Evolutionary conservation across 805 yeast genomes (phyloP), one percentile per base, ranked within the genome.

Genomic region (Komagataella ulmi): DNA sequence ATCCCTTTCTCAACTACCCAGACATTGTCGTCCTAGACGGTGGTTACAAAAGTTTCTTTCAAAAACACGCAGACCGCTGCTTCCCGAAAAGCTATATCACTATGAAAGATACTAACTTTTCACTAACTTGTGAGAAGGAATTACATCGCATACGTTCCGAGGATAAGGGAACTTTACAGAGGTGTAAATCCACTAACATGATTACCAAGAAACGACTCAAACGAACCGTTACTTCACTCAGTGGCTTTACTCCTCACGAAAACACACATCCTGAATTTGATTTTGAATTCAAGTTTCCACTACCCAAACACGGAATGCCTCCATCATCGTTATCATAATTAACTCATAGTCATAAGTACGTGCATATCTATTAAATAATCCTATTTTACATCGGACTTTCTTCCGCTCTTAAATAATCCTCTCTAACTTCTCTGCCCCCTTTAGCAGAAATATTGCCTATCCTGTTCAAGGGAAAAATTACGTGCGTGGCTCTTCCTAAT

Each of bases 1-100:
- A 93, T 66, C 99, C 99, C 0, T 70, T 76, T 54, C 71, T 93
- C 52, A 79, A 77, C 56, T 93, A 84, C 62, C 99, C 99, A 2
- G 96, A 93, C 67, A 80, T 93, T 46, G 81, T 88, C 44, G 80
- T 93, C 40, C 72, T 93, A 47, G 86, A 88, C 56, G 98, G 98
- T 24, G 99, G 99, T 10, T 93, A 93, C 71, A 82, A 83, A 62
- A 72, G 73, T 44, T 93, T 90, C 61, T 90, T 73, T 65, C 81
- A 81, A 49, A 64, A 65, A 30, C 80, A 73, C 62, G 72, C 78
- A 48, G 65, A 64, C 19, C 70, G 81, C 47, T 89, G 97, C 62
- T 71, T 63, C 54, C 96, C 96, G 2, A 85, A 79, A 57, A 80
- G 78, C 51, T 93, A 93, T 60, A 80, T 90, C 50, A 91, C 83